phyloP scores from a whole-genome alignment of 306 rosid genomes.

The Corylus avellana region DNA sequence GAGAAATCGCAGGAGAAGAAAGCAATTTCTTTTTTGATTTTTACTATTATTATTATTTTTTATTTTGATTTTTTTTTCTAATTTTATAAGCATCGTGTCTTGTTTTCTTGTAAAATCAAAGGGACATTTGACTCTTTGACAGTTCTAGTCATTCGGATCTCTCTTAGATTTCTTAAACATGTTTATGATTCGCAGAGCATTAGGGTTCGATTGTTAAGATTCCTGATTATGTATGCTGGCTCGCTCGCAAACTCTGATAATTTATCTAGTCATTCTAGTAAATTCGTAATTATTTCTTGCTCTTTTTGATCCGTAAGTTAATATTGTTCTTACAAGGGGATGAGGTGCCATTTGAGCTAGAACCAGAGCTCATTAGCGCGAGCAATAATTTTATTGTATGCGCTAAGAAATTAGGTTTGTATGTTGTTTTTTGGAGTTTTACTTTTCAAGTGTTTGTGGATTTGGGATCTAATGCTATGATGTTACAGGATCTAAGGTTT shows the following conservation, averaged over 20 bases:
- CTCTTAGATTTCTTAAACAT: not conserved
- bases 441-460: not conserved
- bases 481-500: conserved; percentile 26
- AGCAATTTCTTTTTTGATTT: not conserved
- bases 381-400: not conserved
- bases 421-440: not conserved
- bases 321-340: too few relatives aligned
- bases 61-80: too few relatives aligned
- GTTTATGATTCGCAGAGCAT: not conserved
- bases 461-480: not conserved
- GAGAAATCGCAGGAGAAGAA: not conserved
- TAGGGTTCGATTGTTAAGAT: not conserved
- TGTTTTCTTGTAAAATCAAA: too few relatives aligned
- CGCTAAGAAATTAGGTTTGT: not conserved
- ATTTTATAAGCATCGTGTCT: too few relatives aligned
- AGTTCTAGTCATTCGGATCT: not conserved
- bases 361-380: not conserved
- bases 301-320: not conserved
- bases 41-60: too few relatives aligned
- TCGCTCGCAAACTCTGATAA: not conserved
- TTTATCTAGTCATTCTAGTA: not conserved
- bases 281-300: not conserved
- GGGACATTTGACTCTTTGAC: too few relatives aligned
- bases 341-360: not conserved
- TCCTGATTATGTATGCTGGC: not conserved